Base-by-base conservation (phyloP, 768 basidiomycete genomes). In the Wakefieldia striispora region DNA sequence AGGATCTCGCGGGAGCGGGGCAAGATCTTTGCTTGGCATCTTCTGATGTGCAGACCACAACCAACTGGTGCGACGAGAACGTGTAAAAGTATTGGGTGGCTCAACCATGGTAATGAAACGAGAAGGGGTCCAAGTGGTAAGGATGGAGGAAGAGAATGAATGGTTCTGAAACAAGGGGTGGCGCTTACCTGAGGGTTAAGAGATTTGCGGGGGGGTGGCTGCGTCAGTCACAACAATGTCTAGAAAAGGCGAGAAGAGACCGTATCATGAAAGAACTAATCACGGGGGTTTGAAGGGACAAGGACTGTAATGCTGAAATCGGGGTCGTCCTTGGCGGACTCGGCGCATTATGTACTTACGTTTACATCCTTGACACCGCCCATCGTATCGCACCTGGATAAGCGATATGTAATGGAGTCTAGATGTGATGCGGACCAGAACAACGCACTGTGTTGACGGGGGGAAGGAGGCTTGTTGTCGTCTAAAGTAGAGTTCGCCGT, bases 101-200 rank as follows among this genome's bases (percentile, higher is more conserved):
- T 66, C 66, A 24, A 27, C 47, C 66, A 68, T 66, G 50, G 56
- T 26, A 43, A 55, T 11, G 29, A 29, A 29, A 26, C 26, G 26
- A 26, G 6, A 11, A 29, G 12, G 29, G 29, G 11, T 29, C 29
- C 12, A 10, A 13, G 11, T 12, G 29, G 45, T 26, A 45, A 29
- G 34, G 40, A 45, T 16, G 47, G 35, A 33, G 53, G 53, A 47
- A 53, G 59, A 43, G 11, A 40, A 29, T 29, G 29, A 29, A 47
- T 41, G 23, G 55, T 41, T 36, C 26, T 21, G 36, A 53, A 44
- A 54, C 49, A 57, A 60, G 49, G 53, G 44, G 45, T 29, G 47
- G 41, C 47, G 58, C 63, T 69, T 64, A 68, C 66, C 68, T 68
- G 68, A 57, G 51, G 38, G 20, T 51, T 52, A 54, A 59, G 58